Base-by-base conservation (phyloP, 2,329 filamentous ascomycete species). In the Teratosphaeria zuluensis region DNA sequence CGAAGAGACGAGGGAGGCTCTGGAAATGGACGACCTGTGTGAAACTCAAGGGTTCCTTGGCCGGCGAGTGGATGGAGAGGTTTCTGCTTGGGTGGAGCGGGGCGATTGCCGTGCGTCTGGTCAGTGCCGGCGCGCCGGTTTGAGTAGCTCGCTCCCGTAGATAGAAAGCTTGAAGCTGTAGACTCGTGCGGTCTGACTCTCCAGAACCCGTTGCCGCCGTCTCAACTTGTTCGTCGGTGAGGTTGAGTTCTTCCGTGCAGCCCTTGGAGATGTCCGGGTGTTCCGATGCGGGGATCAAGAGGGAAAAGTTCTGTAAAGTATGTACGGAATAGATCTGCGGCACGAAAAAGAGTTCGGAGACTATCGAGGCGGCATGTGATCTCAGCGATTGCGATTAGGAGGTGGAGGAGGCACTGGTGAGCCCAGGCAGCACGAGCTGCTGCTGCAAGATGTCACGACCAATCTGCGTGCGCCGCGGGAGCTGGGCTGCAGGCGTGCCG, bases 81-180 rank as follows among this genome's bases (percentile, higher is more conserved):
- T 57, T 53, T 57, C 54, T 30, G 54, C 54, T 32, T 33, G 56
- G 19, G 19, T 53, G 32, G 56, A 57, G 56, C 56, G 55, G 55
- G 38, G 35, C 55, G 30, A 21, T 48, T 16, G 32, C 28, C 21
- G 42, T 48, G 42, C 42, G 42, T 19, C 42, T 56, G 28, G 12
- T 35, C 19, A 11, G 35, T 51, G 55, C 55, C 55, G 55, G 21
- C 55, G 33, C 54, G 38, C 55, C 55, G 35, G 55, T 56, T 14
- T 38, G 53, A 53, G 33, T 35, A 48, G 42, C 42, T 48, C 52
- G 52, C 24, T 53, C 24, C 24, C 19, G 52, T 53, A 31, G 52
- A 7, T 53, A 53, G 52, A 53, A 53, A 53, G 32, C 42, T 48
- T 48, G 42, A 48, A 48, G 42, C 42, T 21, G 42, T 21, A 8